Evolutionary conservation across 2,329 filamentous ascomycete genomes (phyloP), one percentile per base, ranked within the genome.

Genomic region (Chrysosphaeria jannelii): DNA sequence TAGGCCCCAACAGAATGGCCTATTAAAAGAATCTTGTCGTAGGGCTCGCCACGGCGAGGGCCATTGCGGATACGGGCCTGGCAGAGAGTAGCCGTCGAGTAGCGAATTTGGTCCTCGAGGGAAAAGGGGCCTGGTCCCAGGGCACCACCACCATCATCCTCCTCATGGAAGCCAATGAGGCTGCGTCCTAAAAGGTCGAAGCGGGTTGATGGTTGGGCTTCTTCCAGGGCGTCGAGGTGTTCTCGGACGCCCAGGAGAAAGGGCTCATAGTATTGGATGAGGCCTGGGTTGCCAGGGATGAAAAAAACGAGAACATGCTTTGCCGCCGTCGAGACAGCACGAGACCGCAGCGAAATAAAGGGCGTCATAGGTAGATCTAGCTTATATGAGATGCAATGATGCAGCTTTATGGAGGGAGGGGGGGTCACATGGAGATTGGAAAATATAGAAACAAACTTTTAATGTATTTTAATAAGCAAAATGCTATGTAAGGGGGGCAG

Each of bases 1-100:
- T 71, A 79, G 7, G 60, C 48, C 13, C 71, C 71, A 1, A 79
- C 65, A 0, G 68, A 75, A 40, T 79, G 71, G 4, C 69, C 71
- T 23, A 70, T 55, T 10, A 79, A 43, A 6, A 75, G 49, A 10
- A 76, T 55, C 23, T 48, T 48, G 35, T 62, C 50, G 31, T 57
- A 64, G 0, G 43, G 38, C 22, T 39, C 34, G 17, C 41, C 44
- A 19, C 40, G 31, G 2, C 35, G 33, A 12, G 37, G 29, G 35
- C 35, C 20, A 38, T 36, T 3, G 11, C 25, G 26, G 23, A 34
- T 17, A 2, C 15, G 35, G 22, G 2, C 25, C 1, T 40, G 37
- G 4, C 56, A 32, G 8, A 46, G 39, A 2, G 37, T 31, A 23
- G 50, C 49, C 5, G 47, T 36, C 17, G 43, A 37, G 27, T 44